Conservation (phyloP, 192 early-diverging fungal species). For the Funneliformis mosseae region DNA sequence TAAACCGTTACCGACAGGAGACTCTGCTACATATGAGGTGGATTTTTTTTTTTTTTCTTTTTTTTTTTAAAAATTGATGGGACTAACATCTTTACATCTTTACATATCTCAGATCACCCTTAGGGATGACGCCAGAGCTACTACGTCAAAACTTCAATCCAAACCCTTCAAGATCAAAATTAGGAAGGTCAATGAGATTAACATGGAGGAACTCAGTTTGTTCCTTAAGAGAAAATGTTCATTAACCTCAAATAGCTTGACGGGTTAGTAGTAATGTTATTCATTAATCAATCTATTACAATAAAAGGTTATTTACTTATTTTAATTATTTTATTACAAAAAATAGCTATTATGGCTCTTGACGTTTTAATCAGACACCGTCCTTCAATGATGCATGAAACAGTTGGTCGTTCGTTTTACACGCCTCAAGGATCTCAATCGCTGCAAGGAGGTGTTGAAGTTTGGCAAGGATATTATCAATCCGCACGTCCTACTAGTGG, state of each 20-base stretch:
- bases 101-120: constrained; percentile 13
- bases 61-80: too few species aligned
- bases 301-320: constrained; percentile 39
- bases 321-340: neutral
- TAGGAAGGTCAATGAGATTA: constrained; percentile 65
- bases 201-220: constrained; percentile 60
- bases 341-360: constrained; percentile 60
- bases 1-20: constrained; percentile 51
- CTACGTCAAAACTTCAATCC: constrained; percentile 42
- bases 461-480: constrained; percentile 94
- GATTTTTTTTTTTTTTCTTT: neutral
- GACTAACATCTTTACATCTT: neutral
- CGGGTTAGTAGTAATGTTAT: neutral
- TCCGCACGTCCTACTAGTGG: constrained; percentile 64
- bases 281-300: neutral
- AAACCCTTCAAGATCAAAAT: constrained; percentile 67
- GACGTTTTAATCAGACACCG: constrained; percentile 85
- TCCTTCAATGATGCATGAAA: constrained; percentile 72
- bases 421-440: constrained; percentile 60
- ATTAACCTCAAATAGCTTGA: constrained; percentile 20
- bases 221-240: constrained; percentile 51
- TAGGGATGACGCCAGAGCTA: constrained; percentile 41
- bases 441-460: constrained; percentile 76
- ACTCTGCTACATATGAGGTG: constrained; percentile 64
- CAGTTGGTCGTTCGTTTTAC: constrained; percentile 89